Conservation (phyloP, 371 early-diverging fungal genomes). For the Lichtheimia ornata region DNA sequence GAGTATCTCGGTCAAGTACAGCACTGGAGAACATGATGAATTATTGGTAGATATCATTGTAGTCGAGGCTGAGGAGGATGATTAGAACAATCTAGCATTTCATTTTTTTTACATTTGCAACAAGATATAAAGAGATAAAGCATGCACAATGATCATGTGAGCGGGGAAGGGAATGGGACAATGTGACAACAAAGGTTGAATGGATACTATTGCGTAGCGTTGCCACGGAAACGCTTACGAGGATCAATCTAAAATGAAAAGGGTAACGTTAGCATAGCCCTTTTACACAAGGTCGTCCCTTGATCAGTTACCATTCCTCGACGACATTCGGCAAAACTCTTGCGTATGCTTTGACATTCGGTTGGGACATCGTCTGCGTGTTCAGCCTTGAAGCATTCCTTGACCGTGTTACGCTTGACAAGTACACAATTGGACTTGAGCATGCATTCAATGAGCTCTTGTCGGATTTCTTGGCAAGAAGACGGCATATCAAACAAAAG, state of each 20-base stretch:
- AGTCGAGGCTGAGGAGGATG: constrained; percentile 38
- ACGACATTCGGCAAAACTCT: constrained; percentile 71
- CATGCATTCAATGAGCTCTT: constrained; percentile 72
- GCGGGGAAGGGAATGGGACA: neutral
- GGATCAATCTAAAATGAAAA: constrained; percentile 40
- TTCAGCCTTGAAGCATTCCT: constrained; percentile 67
- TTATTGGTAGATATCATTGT: constrained; percentile 31
- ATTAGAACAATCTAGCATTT: too few species aligned
- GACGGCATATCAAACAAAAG: constrained; percentile 49
- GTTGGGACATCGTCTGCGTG: constrained; percentile 61
- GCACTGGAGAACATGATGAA: constrained; percentile 15
- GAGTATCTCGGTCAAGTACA: constrained; percentile 23
- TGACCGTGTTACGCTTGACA: constrained; percentile 61
- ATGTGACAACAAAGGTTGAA: neutral
- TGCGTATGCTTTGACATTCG: constrained; percentile 65
- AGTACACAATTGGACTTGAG: constrained; percentile 74
- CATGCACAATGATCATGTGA: neutral
- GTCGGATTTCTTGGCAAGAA: constrained; percentile 70
- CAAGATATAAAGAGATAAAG: constrained; percentile 1
- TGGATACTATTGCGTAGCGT: constrained; percentile 35
- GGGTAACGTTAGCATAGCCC: neutral
- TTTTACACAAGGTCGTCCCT: neutral
- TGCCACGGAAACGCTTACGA: constrained; percentile 53
- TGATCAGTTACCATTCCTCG: constrained; percentile 62
- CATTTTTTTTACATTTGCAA: neutral